Percentiles rank a stretch among this genome's conserved stretches.
Evolutionary conservation across 2,329 filamentous ascomycete species (phyloP).

Genomic region (Calonectria hawksworthii): DNA sequence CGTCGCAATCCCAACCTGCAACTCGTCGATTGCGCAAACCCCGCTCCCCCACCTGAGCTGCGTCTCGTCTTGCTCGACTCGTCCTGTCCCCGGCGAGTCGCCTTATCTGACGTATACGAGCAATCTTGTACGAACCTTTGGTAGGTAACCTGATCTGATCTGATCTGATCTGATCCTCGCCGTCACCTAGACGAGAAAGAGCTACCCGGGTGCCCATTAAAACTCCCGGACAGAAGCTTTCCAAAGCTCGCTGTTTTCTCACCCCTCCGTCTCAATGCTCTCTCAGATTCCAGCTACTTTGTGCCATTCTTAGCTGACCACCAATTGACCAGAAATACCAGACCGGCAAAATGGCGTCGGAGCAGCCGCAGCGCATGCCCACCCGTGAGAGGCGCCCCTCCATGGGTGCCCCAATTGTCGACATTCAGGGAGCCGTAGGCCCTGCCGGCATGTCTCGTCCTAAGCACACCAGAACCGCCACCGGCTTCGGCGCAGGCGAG

Average conservation of each 20-base stretch:
- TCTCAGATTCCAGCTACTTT: conserved; percentile 21
- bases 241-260: conserved; percentile 16
- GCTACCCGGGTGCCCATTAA: conserved; percentile 13
- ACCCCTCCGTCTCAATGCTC: conserved; percentile 22
- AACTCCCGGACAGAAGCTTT: not conserved
- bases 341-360: conserved; percentile 49
- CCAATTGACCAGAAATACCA: conserved; percentile 15
- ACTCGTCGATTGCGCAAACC: conserved; percentile 31
- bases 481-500: conserved; percentile 89
- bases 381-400: conserved; percentile 85
- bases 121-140: conserved; percentile 41
- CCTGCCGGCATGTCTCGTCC: conserved; percentile 87
- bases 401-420: conserved; percentile 84
- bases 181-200: conserved; percentile 32
- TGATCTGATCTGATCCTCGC: conserved; percentile 28
- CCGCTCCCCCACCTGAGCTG: conserved; percentile 46
- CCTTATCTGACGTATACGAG: conserved; percentile 46
- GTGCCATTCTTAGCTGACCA: conserved; percentile 32
- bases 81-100: conserved; percentile 33
- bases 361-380: conserved; percentile 57
- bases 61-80: conserved; percentile 38
- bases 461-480: conserved; percentile 98
- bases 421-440: conserved; percentile 88
- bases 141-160: conserved; percentile 48
- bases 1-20: conserved; percentile 21